phyloP scores from a whole-genome alignment of 371 early-diverging fungal genomes.

The Dinochytrium kinnereticum region DNA sequence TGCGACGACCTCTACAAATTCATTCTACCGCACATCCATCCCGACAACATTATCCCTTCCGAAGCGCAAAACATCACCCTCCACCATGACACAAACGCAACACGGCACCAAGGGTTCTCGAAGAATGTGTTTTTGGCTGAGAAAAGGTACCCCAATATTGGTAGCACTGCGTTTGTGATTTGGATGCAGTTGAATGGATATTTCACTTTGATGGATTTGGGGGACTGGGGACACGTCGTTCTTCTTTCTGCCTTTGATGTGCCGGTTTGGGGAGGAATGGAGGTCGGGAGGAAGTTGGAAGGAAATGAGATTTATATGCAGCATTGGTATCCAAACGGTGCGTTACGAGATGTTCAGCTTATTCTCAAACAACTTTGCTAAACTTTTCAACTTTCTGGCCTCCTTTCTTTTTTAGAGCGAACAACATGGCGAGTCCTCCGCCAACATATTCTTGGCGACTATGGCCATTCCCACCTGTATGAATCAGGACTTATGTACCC shows the following conservation, averaged over 20 bases:
- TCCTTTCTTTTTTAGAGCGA: no score
- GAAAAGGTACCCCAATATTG: constrained; percentile 29
- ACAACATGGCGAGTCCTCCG: no score
- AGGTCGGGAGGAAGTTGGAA: constrained; percentile 37
- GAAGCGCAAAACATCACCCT: no score
- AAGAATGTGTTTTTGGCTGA: constrained; percentile 34
- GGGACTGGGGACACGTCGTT: constrained; percentile 55
- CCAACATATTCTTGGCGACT: no score
- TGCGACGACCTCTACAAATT: neutral
- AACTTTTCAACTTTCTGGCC: neutral
- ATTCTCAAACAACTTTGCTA: neutral
- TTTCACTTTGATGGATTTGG: constrained; percentile 49
- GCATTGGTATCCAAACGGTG: no score
- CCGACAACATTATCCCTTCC: no score
- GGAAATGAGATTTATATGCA: constrained; percentile 13
- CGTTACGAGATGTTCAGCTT: no score
- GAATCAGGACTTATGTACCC: constrained; percentile 41
- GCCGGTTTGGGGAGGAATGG: constrained; percentile 43
- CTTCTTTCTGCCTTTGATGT: constrained; percentile 48
- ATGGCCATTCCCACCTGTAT: no score
- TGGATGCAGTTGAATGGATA: constrained; percentile 49
- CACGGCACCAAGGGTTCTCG: no score
- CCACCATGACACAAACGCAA: no score
- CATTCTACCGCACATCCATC: constrained; percentile 21
- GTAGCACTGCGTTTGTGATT: constrained; percentile 45